Conservation (phyloP, 768 basidiomycete genomes). For the Rhodotorula kratochvilovae region DNA sequence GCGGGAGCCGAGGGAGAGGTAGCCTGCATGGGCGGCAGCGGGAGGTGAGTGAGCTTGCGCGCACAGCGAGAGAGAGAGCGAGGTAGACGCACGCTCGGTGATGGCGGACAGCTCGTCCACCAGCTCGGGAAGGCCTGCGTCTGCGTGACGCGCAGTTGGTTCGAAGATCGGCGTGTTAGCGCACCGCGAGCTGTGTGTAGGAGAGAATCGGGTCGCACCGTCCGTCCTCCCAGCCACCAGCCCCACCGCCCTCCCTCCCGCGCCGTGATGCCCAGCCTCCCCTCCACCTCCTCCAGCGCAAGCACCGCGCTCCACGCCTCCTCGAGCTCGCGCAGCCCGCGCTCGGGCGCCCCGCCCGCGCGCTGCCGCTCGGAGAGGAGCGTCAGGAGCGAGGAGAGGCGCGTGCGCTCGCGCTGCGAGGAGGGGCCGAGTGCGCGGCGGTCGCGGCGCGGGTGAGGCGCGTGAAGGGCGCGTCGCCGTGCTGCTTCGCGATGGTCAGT, state of each 20-base stretch:
- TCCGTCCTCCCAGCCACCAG: not conserved
- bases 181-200: not conserved
- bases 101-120: not conserved
- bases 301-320: slow-evolving; percentile 6
- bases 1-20: not conserved
- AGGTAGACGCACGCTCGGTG: not conserved
- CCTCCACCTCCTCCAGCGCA: not conserved
- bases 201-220: not conserved
- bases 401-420: not conserved
- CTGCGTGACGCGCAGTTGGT: not conserved
- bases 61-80: not conserved
- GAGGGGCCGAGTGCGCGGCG: not conserved
- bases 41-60: not conserved
- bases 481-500: no score
- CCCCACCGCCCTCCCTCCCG: slow-evolving; percentile 6
- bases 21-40: not conserved
- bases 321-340: slow-evolving; percentile 7
- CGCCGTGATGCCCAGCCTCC: not conserved
- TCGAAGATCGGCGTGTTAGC: not conserved
- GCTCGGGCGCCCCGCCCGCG: not conserved
- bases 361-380: not conserved
- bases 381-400: slow-evolving; percentile 3
- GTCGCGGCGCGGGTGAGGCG: not conserved
- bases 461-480: not conserved
- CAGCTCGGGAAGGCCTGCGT: not conserved